Conservation (phyloP, 345 rosid genomes). For the Geranium rotundifolium region DNA sequence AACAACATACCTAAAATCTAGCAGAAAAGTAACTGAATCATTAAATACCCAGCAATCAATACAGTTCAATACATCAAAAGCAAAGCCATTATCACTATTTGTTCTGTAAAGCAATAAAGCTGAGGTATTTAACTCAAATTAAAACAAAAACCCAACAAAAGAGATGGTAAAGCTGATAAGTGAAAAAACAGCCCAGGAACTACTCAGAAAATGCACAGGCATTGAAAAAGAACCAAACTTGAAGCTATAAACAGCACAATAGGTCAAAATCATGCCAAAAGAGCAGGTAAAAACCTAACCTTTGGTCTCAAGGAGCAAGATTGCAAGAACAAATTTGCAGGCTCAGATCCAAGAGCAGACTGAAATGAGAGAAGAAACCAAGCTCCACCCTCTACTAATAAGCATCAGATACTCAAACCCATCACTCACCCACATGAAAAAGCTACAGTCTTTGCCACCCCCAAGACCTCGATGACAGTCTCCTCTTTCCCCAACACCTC, state of each 20-base stretch:
- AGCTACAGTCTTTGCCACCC: background rate
- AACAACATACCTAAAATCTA: background rate
- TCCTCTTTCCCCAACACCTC: too few relatives aligned
- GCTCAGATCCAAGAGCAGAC: background rate
- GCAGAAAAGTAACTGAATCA: background rate
- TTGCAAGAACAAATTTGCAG: background rate
- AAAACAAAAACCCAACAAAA: too few relatives aligned
- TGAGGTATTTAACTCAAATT: too few relatives aligned
- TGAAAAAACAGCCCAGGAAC: background rate
- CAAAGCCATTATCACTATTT: background rate
- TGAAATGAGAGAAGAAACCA: background rate
- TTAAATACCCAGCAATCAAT: background rate
- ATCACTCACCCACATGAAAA: slow-evolving; percentile 2
- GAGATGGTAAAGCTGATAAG: too few relatives aligned
- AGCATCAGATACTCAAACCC: background rate
- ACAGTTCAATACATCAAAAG: background rate
- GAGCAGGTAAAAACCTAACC: background rate
- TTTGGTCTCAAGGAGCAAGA: background rate
- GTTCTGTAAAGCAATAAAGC: too few relatives aligned
- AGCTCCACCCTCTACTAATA: slow-evolving; percentile 5
- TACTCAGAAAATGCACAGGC: background rate
- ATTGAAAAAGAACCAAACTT: background rate
- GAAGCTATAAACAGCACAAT: background rate
- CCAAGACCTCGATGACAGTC: background rate
- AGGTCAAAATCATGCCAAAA: background rate